Evolutionary conservation across 768 basidiomycete species (phyloP).

Genomic region (Boletus vermiculosoides): DNA sequence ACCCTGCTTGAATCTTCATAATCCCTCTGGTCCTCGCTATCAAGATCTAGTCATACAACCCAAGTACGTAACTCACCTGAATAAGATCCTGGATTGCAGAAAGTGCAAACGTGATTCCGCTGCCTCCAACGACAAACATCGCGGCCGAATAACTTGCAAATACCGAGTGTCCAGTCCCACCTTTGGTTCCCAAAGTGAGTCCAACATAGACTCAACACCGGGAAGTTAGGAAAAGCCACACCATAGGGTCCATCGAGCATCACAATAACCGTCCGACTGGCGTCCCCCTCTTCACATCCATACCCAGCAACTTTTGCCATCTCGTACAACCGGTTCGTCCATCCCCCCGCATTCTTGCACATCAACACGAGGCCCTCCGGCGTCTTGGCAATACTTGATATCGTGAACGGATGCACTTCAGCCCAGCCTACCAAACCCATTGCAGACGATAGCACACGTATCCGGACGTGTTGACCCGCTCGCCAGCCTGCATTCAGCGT

Average conservation of each 20-base stretch:
- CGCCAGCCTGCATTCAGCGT: slow-evolving; percentile 52
- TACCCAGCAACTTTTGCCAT: slow-evolving; percentile 38
- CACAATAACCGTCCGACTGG: slow-evolving; percentile 34
- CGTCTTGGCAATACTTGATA: slow-evolving; percentile 42
- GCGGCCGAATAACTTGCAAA: slow-evolving; percentile 51
- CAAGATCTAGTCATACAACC: background rate
- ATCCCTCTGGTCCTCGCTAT: slow-evolving; percentile 19
- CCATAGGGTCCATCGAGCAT: slow-evolving; percentile 58
- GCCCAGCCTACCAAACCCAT: slow-evolving; percentile 40
- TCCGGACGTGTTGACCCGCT: slow-evolving; percentile 58
- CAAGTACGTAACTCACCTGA: slow-evolving; percentile 23
- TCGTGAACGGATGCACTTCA: slow-evolving; percentile 54
- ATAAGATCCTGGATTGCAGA: slow-evolving; percentile 54
- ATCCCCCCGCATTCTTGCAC: slow-evolving; percentile 50
- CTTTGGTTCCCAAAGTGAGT: slow-evolving; percentile 19
- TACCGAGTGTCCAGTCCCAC: slow-evolving; percentile 46
- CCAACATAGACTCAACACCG: background rate
- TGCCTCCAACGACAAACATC: slow-evolving; percentile 58
- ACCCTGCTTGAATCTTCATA: slow-evolving; percentile 36
- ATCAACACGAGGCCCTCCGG: slow-evolving; percentile 48
- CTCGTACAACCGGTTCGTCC: slow-evolving; percentile 46
- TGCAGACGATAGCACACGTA: slow-evolving; percentile 43
- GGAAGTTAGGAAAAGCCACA: slow-evolving; percentile 8
- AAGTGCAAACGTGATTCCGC: slow-evolving; percentile 58
- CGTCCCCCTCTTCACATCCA: slow-evolving; percentile 29